phyloP scores from a whole-genome alignment of 2,329 filamentous ascomycete species.

The Byssochlamys sp. region DNA sequence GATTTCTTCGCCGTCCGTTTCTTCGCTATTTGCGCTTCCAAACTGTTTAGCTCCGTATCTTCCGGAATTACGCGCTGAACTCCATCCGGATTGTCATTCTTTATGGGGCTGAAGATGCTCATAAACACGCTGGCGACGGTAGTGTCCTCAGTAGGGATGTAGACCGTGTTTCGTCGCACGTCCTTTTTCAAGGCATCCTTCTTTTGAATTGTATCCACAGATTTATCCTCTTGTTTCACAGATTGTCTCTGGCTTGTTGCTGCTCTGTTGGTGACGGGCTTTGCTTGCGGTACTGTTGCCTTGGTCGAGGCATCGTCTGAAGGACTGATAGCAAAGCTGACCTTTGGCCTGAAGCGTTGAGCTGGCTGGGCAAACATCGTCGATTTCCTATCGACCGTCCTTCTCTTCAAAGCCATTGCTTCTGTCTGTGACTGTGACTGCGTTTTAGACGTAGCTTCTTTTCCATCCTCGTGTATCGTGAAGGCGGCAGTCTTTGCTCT shows the following conservation, averaged over 20 bases:
- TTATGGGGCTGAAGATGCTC: conserved; percentile 35
- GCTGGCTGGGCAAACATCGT: conserved; percentile 32
- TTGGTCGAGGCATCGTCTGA: conserved; percentile 8
- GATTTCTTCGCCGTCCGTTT: conserved; percentile 22
- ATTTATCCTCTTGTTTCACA: conserved; percentile 9
- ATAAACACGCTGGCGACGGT: conserved; percentile 36
- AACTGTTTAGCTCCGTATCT: conserved; percentile 18
- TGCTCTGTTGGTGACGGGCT: neutral
- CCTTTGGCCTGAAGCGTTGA: conserved; percentile 29
- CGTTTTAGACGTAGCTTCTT: conserved; percentile 6
- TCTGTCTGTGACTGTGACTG: conserved; percentile 4
- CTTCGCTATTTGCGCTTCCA: conserved; percentile 25
- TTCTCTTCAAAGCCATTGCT: conserved; percentile 10
- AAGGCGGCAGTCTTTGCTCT: conserved; percentile 22
- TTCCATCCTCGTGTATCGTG: conserved; percentile 30
- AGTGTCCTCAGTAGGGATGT: conserved; percentile 34
- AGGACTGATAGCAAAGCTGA: conserved; percentile 17
- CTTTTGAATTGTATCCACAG: conserved; percentile 6
- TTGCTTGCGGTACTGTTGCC: conserved; percentile 4
- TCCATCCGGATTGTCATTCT: conserved; percentile 12
- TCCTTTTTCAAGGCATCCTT: conserved; percentile 19
- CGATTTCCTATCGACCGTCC: conserved; percentile 14
- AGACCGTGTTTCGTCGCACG: conserved; percentile 30
- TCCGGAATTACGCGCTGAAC: conserved; percentile 3
- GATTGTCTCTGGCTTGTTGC: conserved; percentile 4